These are phyloP conservation scores for Hygrophoropsis aurantiaca DNA, from an alignment of 768 basidiomycete species.

Conservation along the genomic window DNA sequence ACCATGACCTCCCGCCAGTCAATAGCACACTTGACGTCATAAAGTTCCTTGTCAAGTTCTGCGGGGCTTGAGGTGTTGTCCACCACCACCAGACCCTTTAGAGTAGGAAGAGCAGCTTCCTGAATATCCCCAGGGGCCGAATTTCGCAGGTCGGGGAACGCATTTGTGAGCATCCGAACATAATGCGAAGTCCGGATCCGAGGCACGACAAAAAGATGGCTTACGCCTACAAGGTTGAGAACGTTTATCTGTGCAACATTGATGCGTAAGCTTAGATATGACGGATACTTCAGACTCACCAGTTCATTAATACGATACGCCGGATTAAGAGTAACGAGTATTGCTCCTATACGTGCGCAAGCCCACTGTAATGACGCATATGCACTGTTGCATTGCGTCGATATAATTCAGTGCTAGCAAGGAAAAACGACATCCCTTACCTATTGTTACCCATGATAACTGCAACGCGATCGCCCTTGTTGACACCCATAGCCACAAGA, in stretches of 20 bases:
- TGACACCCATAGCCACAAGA: conserved; percentile 64
- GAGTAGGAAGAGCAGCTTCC: conserved; percentile 55
- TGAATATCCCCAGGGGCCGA: conserved; percentile 56
- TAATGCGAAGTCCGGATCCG: conserved; percentile 65
- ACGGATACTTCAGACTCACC: conserved; percentile 40
- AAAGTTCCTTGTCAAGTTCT: conserved; percentile 38
- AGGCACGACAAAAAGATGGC: conserved; percentile 74
- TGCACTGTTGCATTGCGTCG: conserved; percentile 41
- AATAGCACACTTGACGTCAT: conserved; percentile 48
- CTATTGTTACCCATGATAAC: conserved; percentile 87
- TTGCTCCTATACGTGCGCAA: conserved; percentile 80
- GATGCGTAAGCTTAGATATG: not conserved
- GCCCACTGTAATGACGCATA: conserved; percentile 87
- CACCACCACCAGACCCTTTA: conserved; percentile 66
- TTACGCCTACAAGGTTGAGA: conserved; percentile 62
- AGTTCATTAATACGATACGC: conserved; percentile 74
- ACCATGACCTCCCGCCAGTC: conserved; percentile 75
- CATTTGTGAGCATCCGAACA: conserved; percentile 54
- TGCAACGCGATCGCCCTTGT: conserved; percentile 74
- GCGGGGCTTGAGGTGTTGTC: conserved; percentile 50
- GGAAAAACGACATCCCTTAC: conserved; percentile 34
- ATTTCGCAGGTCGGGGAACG: conserved; percentile 53
- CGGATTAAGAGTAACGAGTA: conserved; percentile 81
- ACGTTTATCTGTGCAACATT: conserved; percentile 47
- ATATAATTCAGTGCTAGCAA: not conserved